Evolutionary conservation across 305 asterid genomes (phyloP).

Genomic region (Salvia sclarea): DNA sequence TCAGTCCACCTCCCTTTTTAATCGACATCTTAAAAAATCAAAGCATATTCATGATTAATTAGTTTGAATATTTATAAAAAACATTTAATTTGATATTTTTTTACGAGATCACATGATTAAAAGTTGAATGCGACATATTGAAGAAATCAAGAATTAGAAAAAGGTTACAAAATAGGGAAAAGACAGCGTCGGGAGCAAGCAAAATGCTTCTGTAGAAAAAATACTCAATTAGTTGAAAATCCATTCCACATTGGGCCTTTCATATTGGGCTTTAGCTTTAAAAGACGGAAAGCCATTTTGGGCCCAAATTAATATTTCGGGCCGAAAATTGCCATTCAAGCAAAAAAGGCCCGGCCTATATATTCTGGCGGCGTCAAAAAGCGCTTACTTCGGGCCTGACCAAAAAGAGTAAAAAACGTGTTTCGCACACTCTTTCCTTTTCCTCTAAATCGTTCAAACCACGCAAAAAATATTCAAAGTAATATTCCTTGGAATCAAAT

Average conservation of each 20-base stretch:
- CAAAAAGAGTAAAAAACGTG: not conserved
- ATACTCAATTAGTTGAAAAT: not conserved
- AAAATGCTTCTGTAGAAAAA: not conserved
- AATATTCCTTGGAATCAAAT: constrained; percentile 34
- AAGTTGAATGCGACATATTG: not conserved
- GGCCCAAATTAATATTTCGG: not conserved
- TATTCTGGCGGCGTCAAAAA: not conserved
- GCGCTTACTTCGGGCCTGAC: not conserved
- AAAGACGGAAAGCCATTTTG: not conserved
- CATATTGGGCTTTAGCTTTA: not conserved
- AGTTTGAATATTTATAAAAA: too few species aligned
- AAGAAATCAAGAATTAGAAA: not conserved
- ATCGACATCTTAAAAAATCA: too few species aligned
- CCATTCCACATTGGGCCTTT: not conserved
- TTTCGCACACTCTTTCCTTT: not conserved
- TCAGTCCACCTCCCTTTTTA: too few species aligned
- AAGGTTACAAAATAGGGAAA: not conserved
- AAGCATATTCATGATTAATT: too few species aligned
- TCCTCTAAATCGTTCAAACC: constrained; percentile 17
- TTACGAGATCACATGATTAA: not conserved
- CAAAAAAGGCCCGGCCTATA: not conserved
- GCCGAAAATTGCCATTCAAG: not conserved
- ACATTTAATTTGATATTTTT: too few species aligned
- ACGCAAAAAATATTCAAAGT: constrained; percentile 25
- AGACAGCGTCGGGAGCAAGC: not conserved